Evolutionary conservation across 306 rosid genomes (phyloP), one percentile per base, ranked within the genome.

Genomic region (Abrus pulchellus): DNA sequence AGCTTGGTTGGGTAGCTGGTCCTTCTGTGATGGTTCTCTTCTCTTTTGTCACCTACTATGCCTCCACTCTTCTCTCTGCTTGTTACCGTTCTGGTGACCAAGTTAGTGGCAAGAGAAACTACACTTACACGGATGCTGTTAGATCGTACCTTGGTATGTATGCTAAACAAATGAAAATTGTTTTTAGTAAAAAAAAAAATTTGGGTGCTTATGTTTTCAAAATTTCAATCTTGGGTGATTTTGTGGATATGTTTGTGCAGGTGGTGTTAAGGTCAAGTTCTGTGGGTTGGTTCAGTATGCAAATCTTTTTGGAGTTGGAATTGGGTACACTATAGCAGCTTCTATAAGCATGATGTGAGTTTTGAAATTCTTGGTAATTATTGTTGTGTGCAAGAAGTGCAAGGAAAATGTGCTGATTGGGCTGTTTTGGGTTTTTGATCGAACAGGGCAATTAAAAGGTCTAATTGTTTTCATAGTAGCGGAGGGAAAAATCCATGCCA

Each of bases 341-440:
- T 90, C 97, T 70, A 93, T 90, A 69, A 93, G 98, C 79, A 93
- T 93, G 94, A 93, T 91, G 99, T 95, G 68, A 86, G 97, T 86
- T 40, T 62, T 36, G 5, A 70, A 74, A 41, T 59, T 1, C 6
- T 47, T 5, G 3, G 11, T 50, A 10, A n/a, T 34, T 68, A 4
- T 75, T 62, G 28, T 13, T 73, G 40, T 64, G 55, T 45, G 72
- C 9, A 11, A 47, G 20, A 28, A 12, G 55, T 11, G 6, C 7
- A 2, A 5, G 4, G 0, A 41, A 50, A 57, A 11, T 73, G 57
- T 54, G 50, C 67, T 86, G 61, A 86, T 60, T 69, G 44, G 27
- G 6, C 20, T 50, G 11, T 7, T 65, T 55, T 38, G 44, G 13
- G 3, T 66, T 49, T 2, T 0, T 74, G 63, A 47, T 55, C 32